Percentiles rank a stretch among this genome's conserved stretches.
phyloP scores from a whole-genome alignment of 2,329 filamentous ascomycete species.

The Ophiostoma sp. region DNA sequence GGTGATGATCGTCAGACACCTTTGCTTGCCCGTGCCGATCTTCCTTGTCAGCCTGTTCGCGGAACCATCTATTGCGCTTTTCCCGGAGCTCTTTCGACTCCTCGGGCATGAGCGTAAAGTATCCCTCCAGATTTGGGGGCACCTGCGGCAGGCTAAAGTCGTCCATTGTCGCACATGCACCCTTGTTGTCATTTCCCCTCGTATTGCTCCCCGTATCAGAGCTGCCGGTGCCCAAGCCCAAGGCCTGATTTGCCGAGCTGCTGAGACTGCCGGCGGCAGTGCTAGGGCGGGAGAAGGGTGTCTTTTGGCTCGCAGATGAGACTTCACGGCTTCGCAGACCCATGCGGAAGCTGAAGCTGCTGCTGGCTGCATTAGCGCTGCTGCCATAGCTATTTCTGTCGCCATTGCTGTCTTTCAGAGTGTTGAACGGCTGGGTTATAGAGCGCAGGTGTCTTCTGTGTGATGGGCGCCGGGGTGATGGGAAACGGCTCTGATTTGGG shows the following conservation, averaged over 20 bases:
- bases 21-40: conserved; percentile 1
- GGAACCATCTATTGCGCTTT: conserved; percentile 24
- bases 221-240: neutral
- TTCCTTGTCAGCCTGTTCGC: conserved; percentile 16
- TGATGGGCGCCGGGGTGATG: conserved; percentile 13
- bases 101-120: conserved; percentile 17
- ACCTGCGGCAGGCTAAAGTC: conserved; percentile 20
- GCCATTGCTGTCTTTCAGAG: neutral
- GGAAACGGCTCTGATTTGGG: conserved; percentile 4
- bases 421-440: conserved; percentile 12
- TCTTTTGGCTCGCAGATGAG: conserved; percentile 7
- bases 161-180: conserved; percentile 15
- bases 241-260: neutral
- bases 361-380: neutral
- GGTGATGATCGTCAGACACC: neutral
- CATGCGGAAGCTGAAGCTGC: conserved; percentile 15
- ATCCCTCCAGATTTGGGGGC: conserved; percentile 16
- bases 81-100: conserved; percentile 18
- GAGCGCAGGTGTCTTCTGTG: conserved; percentile 15
- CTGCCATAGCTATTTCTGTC: neutral
- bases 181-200: neutral
- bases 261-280: neutral
- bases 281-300: neutral
- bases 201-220: neutral
- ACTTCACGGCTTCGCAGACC: conserved; percentile 14